Evolutionary conservation across 345 rosid species (phyloP).

Genomic region (Durio zibethinus): DNA sequence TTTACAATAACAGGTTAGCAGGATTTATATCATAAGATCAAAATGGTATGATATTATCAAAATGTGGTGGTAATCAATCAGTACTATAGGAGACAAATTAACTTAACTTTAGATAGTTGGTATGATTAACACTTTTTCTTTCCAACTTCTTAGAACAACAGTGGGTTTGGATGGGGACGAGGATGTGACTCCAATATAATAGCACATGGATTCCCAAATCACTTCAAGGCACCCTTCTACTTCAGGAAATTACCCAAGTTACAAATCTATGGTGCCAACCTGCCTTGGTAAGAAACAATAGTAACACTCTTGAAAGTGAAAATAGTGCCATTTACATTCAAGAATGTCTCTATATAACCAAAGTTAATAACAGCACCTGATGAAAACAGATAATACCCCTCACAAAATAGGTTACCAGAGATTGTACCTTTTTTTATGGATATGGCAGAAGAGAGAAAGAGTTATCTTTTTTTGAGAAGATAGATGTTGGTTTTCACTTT

Average conservation of each 20-base stretch:
- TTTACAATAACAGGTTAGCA: not conserved
- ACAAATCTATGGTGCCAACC: not conserved
- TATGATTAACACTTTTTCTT: not conserved
- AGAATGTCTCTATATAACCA: not conserved
- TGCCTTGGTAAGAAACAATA: not conserved
- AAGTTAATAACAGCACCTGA: not conserved
- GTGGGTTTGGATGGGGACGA: not conserved
- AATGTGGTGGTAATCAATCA: too few relatives aligned
- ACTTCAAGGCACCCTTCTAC: not conserved
- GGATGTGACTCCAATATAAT: not conserved
- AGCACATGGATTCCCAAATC: not conserved
- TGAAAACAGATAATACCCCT: not conserved
- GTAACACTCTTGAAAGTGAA: not conserved
- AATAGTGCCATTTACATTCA: not conserved
- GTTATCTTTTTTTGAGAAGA: not conserved
- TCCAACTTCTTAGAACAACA: not conserved
- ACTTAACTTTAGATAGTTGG: too few relatives aligned
- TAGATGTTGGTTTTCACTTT: too few relatives aligned
- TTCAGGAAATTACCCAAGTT: too few relatives aligned
- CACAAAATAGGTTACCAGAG: not conserved
- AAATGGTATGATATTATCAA: too few relatives aligned
- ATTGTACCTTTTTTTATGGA: not conserved
- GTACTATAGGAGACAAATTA: too few relatives aligned
- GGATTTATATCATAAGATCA: slow-evolving; percentile 1
- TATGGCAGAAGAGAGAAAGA: not conserved